Evolutionary conservation across 176 grass and related monocot genomes (phyloP), one percentile per base, ranked within the genome.

Genomic region (Bolboschoenus planiculmis): DNA sequence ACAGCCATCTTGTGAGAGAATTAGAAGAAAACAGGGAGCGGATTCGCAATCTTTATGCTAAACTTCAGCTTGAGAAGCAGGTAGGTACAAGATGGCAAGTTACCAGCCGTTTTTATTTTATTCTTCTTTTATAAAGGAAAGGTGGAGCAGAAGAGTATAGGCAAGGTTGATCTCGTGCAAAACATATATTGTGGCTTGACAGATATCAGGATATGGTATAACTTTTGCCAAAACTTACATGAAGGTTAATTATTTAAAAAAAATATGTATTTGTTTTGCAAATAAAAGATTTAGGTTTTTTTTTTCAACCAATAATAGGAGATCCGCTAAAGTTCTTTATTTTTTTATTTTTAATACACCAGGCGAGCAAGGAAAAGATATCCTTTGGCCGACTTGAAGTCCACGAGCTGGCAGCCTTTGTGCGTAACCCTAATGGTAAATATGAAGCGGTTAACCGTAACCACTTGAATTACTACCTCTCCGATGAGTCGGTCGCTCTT

Each of bases 351-450:
- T n/a, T n/a, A n/a, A 44, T 59, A 77, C 27, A 27, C 76, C 87
- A 97, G 94, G 90, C 86, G 18, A 95, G 80, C 66, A 99, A 99
- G 91, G 96, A 99, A 44, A 99, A 95, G 85, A 95, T 95, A 91
- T 93, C 96, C 33, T 91, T 99, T 55, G 91, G 87, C 21, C 85
- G 85, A 5, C 90, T 99, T n/a, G 89, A 95, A 72, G 86, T 99
- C 46, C 92, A 91, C 10, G 96, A 99, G 70, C 89, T 99, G 0
- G 96, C 91, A 0, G 89, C 84, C 26, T 99, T 99, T 55, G 80
- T 95, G 63, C 82, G 71, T 8, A 95, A 93, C 44, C 54, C 87
- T 83, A 75, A 74, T 66, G 96, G 92, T 66, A 89, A 99, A 71
- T 99, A 99, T 1, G 89, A 91, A 54, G 96, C 93, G 3, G 88